Percentiles rank a stretch among this genome's conserved stretches.
Conservation (phyloP, 1,284 basidiomycete genomes). For the Stygiomarasmius scandens region DNA sequence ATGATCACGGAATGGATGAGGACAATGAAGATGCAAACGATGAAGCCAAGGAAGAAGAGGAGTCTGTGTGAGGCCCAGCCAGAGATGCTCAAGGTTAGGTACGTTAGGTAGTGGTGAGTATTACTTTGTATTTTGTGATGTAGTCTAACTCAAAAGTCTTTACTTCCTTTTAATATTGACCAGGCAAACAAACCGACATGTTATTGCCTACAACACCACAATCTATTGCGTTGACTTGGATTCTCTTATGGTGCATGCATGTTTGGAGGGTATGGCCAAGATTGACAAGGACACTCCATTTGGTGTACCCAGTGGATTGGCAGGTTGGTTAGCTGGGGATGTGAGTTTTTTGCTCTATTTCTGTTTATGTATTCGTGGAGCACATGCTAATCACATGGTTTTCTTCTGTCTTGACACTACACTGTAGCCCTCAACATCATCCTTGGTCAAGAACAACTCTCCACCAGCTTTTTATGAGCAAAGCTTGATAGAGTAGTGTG, state of each 20-base stretch:
- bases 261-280: conserved; percentile 81
- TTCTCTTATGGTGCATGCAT: conserved; percentile 65
- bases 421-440: conserved; percentile 61
- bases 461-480: conserved; percentile 81
- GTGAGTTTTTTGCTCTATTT: conserved; percentile 42
- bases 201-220: neutral
- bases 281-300: conserved; percentile 50
- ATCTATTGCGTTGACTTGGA: conserved; percentile 44
- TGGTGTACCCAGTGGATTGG: conserved; percentile 51
- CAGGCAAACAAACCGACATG: neutral
- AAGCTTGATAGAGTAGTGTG: conserved; percentile 16
- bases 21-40: conserved; percentile 31
- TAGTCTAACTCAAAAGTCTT: neutral
- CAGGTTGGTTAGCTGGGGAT: conserved; percentile 73
- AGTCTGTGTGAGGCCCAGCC: conserved; percentile 71
- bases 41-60: conserved; percentile 37
- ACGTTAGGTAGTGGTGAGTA: neutral
- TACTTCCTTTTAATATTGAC: neutral
- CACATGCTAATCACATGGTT: no score
- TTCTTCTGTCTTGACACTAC: neutral
- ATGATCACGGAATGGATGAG: conserved; percentile 26
- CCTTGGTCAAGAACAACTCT: conserved; percentile 59
- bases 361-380: no score
- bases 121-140: neutral
- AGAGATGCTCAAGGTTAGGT: conserved; percentile 49